A percentile compares a stretch with the other conserved stretches of the same genome.
Conservation (phyloP, 176 grass and related monocot species). For the Cenchrus americanus region DNA sequence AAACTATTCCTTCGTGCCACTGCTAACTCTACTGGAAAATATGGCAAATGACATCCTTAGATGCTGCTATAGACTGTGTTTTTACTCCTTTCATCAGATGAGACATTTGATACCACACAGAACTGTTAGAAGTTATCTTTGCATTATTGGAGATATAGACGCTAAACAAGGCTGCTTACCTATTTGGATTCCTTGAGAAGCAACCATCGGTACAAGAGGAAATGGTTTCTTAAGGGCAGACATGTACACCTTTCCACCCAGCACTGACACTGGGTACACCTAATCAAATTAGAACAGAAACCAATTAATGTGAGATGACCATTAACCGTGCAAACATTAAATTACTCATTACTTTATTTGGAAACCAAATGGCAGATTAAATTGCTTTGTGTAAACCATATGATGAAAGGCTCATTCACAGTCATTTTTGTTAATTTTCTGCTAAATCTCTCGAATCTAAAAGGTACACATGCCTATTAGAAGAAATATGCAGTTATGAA, state of each 20-base stretch:
- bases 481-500: constrained; percentile 11
- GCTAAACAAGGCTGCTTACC: constrained; percentile 38
- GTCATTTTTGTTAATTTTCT: constrained; percentile 12
- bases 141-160: not conserved
- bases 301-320: not conserved
- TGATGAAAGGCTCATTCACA: not conserved
- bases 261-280: constrained; percentile 86
- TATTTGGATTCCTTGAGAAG: constrained; percentile 86
- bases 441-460: not conserved
- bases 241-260: constrained; percentile 82
- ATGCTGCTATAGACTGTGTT: not conserved
- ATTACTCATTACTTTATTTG: not conserved
- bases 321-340: constrained; percentile 25
- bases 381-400: not conserved
- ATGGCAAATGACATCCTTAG: not conserved
- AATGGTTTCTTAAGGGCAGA: constrained; percentile 93
- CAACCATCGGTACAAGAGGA: constrained; percentile 74
- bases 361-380: too few species aligned
- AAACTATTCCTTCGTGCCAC: not conserved
- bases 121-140: not conserved
- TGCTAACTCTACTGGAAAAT: not conserved
- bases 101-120: not conserved
- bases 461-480: constrained; percentile 24
- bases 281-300: constrained; percentile 40
- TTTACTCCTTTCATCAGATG: not conserved